These are phyloP conservation scores for Brassica incana DNA, from an alignment of 345 rosid species.

Conservation along the genomic window DNA sequence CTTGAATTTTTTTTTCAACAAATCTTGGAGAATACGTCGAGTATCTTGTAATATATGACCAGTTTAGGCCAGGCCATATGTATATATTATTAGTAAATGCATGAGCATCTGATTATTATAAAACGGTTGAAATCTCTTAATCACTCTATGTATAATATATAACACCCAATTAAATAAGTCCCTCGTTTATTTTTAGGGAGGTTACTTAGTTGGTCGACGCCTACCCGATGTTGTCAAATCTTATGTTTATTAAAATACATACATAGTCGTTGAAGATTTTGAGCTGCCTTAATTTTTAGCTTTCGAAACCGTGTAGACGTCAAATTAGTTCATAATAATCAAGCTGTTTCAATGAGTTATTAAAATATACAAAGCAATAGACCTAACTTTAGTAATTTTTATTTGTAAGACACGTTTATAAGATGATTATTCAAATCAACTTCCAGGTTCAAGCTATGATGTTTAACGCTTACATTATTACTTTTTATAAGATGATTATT, in stretches of 20 bases:
- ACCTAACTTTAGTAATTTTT: not conserved
- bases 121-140: slow-evolving; percentile 18
- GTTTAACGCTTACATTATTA: not conserved
- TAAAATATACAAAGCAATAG: not conserved
- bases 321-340: not conserved
- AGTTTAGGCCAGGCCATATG: not conserved
- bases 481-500: not conserved
- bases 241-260: not conserved
- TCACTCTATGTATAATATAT: not conserved
- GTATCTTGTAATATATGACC: slow-evolving; percentile 12
- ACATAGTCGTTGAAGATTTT: not conserved
- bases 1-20: not conserved
- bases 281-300: not conserved
- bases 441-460: not conserved
- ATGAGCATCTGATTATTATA: slow-evolving; percentile 22
- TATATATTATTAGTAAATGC: slow-evolving; percentile 8
- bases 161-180: slow-evolving; percentile 5
- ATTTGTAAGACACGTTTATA: slow-evolving; percentile 21
- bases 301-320: slow-evolving; percentile 18
- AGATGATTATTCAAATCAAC: not conserved
- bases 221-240: slow-evolving; percentile 5
- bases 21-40: slow-evolving; percentile 19
- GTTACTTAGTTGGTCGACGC: slow-evolving; percentile 12
- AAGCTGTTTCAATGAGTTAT: not conserved
- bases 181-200: slow-evolving; percentile 9